Conservation (phyloP, 2,329 filamentous ascomycete species). For the Phaeosphaeria sp. region DNA sequence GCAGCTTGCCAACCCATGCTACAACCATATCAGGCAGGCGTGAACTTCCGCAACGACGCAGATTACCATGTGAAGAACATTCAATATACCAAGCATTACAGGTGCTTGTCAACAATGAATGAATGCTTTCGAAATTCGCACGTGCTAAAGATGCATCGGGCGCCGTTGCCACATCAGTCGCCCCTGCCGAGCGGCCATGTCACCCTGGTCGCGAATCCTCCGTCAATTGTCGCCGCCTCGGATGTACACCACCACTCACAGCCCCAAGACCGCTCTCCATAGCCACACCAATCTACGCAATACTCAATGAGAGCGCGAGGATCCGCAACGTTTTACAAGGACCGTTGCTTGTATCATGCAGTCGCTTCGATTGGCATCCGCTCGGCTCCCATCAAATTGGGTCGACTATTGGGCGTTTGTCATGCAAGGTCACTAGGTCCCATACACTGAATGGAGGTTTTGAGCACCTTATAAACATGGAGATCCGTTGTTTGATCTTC, state of each 20-base stretch:
- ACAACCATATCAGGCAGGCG: not conserved
- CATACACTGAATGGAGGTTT: not conserved
- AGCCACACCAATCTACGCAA: slow-evolving; percentile 29
- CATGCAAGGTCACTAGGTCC: not conserved
- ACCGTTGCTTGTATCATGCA: slow-evolving; percentile 9
- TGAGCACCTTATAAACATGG: not conserved
- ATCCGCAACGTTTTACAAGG: slow-evolving; percentile 22
- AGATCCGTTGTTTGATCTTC: not conserved
- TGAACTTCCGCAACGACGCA: not conserved
- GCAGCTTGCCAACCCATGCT: not conserved
- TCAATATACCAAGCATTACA: not conserved
- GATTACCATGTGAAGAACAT: not conserved
- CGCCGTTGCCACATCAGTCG: slow-evolving; percentile 22
- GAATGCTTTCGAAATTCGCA: slow-evolving; percentile 12
- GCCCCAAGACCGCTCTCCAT: slow-evolving; percentile 21
- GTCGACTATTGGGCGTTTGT: slow-evolving; percentile 1
- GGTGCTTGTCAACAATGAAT: slow-evolving; percentile 13
- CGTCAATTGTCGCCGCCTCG: slow-evolving; percentile 18
- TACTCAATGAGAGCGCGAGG: slow-evolving; percentile 33
- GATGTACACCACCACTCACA: slow-evolving; percentile 32
- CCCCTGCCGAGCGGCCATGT: slow-evolving; percentile 24
- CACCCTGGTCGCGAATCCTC: not conserved
- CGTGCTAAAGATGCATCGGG: slow-evolving; percentile 21
- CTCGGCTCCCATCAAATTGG: slow-evolving; percentile 5
- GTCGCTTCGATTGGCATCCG: slow-evolving; percentile 1